A percentile compares a stretch with the other conserved stretches of the same genome.
Conservation (phyloP, 371 early-diverging fungal genomes). For the Circinella umbellata region DNA sequence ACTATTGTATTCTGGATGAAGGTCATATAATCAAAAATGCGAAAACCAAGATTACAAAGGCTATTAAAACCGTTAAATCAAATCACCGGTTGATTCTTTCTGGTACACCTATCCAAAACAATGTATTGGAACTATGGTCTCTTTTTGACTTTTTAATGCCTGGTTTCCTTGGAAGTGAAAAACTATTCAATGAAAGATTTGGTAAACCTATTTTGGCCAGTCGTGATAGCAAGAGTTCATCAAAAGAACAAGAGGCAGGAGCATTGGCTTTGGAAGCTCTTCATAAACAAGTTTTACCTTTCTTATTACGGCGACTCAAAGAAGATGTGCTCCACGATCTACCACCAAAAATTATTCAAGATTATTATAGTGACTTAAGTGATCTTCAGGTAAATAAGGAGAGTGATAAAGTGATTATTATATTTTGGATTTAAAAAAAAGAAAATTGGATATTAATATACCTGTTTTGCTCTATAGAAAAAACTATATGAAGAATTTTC, state of each 20-base stretch:
- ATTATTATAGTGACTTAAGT: conserved; percentile 96
- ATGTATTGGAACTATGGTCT: conserved; percentile 97
- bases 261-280: conserved; percentile 91
- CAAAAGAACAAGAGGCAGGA: conserved; percentile 84
- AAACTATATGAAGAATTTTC: conserved; percentile 92
- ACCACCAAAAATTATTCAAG: conserved; percentile 99
- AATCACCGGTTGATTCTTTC: conserved; percentile 94
- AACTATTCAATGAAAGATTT: conserved; percentile 85
- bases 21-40: conserved; percentile 99
- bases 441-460: not conserved
- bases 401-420: too few species aligned
- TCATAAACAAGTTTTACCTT: conserved; percentile 97
- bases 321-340: conserved; percentile 98
- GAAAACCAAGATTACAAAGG: conserved; percentile 91
- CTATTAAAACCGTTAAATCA: conserved; percentile 84
- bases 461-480: conserved; percentile 45
- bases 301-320: conserved; percentile 97
- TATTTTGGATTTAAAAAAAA: not conserved
- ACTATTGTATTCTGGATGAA: conserved; percentile 99
- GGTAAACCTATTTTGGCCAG: conserved; percentile 91
- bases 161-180: conserved; percentile 93
- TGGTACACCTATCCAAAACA: conserved; percentile 99
- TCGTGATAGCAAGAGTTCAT: conserved; percentile 87
- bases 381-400: conserved; percentile 65
- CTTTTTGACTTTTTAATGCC: conserved; percentile 99